Evolutionary conservation across 805 yeast species (phyloP).

Genomic region (Pachysolen tannophilus): DNA sequence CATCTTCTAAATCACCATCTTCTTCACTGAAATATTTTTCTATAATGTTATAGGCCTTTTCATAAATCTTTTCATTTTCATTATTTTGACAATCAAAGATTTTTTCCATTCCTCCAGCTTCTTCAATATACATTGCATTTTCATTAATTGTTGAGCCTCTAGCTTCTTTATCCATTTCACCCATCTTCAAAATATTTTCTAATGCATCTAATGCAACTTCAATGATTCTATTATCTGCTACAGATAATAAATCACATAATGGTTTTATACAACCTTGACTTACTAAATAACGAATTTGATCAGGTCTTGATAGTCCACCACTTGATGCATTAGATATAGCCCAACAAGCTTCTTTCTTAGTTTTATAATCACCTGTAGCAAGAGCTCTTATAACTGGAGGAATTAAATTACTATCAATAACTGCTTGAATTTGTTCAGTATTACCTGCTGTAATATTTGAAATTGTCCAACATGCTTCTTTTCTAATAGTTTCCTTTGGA

Average conservation of each 20-base stretch:
- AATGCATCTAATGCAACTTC: slow-evolving; percentile 94
- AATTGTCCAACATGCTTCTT: slow-evolving; percentile 98
- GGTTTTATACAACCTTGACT: slow-evolving; percentile 96
- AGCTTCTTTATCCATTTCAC: slow-evolving; percentile 84
- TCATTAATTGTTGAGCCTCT: slow-evolving; percentile 65
- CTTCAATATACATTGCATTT: slow-evolving; percentile 88
- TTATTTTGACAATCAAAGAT: slow-evolving; percentile 88
- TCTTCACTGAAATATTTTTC: slow-evolving; percentile 87
- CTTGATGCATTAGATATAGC: slow-evolving; percentile 97
- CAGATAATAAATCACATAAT: slow-evolving; percentile 80
- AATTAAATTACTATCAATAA: slow-evolving; percentile 86
- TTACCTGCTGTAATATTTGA: slow-evolving; percentile 98
- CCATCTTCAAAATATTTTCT: slow-evolving; percentile 89
- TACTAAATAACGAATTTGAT: slow-evolving; percentile 88
- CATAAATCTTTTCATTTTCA: slow-evolving; percentile 86
- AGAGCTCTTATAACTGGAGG: slow-evolving; percentile 82
- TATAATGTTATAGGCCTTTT: slow-evolving; percentile 83
- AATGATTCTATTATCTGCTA: slow-evolving; percentile 85
- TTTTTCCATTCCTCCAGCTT: slow-evolving; percentile 97
- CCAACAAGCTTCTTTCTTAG: slow-evolving; percentile 99
- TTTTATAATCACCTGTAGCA: slow-evolving; percentile 82
- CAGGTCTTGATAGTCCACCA: slow-evolving; percentile 88
- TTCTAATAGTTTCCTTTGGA: slow-evolving; percentile 85
- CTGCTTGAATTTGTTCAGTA: slow-evolving; percentile 92
- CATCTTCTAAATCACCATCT: slow-evolving; percentile 62